Base-by-base conservation (phyloP, 495 filamentous ascomycete genomes). In the Penicillium coprophilum region DNA sequence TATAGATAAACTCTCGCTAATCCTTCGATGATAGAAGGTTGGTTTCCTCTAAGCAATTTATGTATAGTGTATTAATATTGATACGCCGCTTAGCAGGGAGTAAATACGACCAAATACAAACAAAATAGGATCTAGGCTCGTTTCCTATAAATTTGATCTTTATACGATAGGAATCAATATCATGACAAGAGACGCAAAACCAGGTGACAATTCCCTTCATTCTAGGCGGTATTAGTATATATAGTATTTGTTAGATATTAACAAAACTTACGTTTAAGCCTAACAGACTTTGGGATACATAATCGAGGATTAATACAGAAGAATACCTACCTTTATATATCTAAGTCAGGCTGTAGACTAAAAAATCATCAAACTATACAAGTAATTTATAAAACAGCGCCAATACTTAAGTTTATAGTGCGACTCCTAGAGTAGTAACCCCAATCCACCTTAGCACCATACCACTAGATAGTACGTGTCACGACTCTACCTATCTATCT, bases 131-230 rank as follows among this genome's bases (percentile, higher is more conserved):
- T 17, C 45, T 1, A 47, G 45, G 27, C 13, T 4, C 15, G 15
- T 46, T 0, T 31, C 6, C 45, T 46, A 12, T 46, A 20, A 46
- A 46, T 46, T 46, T 46, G 7, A 46, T 46, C n/a, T 46, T 46
- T 4, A 46, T 46, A 2, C n/a, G n/a, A 46, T 46, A 2, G 45
- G 45, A 31, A 46, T 31, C 27, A 12, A 1, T 31, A 46, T 46
- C 0, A 19, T 46, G 6, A 12, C 2, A 46, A 46, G 45, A 31
- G 0, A 46, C 8, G 9, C 8, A 46, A 27, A 46, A 46, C 45
- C 8, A 46, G 27, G 45, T 17, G 15, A 46, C 27, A 15, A 13
- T 46, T 31, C 45, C 27, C 8, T 46, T 46, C 3, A 46, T 46
- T 28, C 45, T 46, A 46, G 45, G 9, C 4, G 11, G 6, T 30